A percentile compares a stretch with the other conserved stretches of the same genome.
Evolutionary conservation across 805 yeast genomes (phyloP).

Genomic region (Kuraishia capsulata): DNA sequence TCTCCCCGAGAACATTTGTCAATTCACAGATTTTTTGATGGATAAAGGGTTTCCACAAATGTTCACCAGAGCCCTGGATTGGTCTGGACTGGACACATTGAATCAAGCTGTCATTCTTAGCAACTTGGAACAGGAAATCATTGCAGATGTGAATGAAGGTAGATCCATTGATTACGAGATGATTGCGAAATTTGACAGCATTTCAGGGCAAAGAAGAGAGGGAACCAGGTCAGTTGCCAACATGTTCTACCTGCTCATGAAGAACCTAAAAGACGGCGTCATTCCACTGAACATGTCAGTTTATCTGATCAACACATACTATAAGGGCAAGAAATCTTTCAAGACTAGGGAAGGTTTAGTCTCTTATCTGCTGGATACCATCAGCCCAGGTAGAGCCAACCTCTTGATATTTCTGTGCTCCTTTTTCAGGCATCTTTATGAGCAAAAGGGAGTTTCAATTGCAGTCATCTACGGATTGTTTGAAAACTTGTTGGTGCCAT

Average conservation of each 20-base stretch:
- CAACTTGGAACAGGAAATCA: conserved; percentile 7
- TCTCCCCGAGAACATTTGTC: not conserved
- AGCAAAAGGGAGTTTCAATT: conserved; percentile 14
- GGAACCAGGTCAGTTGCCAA: conserved; percentile 14
- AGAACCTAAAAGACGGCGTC: conserved; percentile 30
- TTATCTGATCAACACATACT: conserved; percentile 8
- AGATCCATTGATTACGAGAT: conserved; percentile 5
- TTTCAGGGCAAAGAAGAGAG: conserved; percentile 11
- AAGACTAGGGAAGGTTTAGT: conserved; percentile 13
- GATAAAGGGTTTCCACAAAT: conserved; percentile 14
- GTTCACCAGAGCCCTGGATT: conserved; percentile 12
- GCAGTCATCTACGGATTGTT: conserved; percentile 16
- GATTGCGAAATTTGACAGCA: conserved; percentile 8
- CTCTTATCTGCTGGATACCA: conserved; percentile 25
- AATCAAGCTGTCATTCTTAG: not conserved
- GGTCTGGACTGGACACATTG: conserved; percentile 2
- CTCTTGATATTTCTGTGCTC: conserved; percentile 28
- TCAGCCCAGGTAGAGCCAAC: conserved; percentile 32
- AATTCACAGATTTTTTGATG: conserved; percentile 13
- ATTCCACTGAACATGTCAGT: conserved; percentile 22
- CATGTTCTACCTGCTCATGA: conserved; percentile 19
- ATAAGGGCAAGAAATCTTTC: conserved; percentile 5
- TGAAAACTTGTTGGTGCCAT: conserved; percentile 19
- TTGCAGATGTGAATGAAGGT: conserved; percentile 7
- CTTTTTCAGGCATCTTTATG: conserved; percentile 23